Evolutionary conservation across 768 basidiomycete species (phyloP), one percentile per base, ranked within the genome.

Genomic region (Lactarius sp.): DNA sequence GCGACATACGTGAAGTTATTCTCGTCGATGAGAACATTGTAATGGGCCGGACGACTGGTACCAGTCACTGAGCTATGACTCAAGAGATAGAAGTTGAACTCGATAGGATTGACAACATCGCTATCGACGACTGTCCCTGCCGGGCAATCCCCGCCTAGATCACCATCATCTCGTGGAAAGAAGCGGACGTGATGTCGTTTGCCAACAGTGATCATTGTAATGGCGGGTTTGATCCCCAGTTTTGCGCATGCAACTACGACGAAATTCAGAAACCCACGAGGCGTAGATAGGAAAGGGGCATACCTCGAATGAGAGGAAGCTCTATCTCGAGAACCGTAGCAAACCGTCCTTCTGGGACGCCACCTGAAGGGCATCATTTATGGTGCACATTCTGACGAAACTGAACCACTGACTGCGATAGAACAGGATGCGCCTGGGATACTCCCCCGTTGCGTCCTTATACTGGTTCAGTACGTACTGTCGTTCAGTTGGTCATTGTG

Each of bases 61-160:
- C 91, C 91, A 0, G 89, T 78, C 1, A 91, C 74, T 14, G 89
- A 90, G 0, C 81, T 87, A 60, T 93, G 91, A 55, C 85, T 87
- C 69, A 85, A 85, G 4, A 93, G 77, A 69, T 88, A 92, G 72
- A 84, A 93, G 67, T 93, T 91, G 39, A 86, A 85, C 57, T 90
- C 87, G 0, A 81, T 80, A 0, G 89, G 88, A 68, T 88, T 85
- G 0, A 81, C 80, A 49, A 91, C 83, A 4, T 83, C 85, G 1
- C 76, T 77, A 69, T 93, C 91, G 27, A 91, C 81, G 13, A 93
- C 87, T 0, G 89, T 89, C 7, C 91, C 91, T 0, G 91, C 88
- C 1, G 80, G 82, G 68, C 84, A 86, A 69, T 93, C 93, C 2
- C 85, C 86, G 61, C 83, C 87, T 58, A 76, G 79, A 13, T 2